Evolutionary conservation across 139 green algal species (phyloP), one percentile per base, ranked within the genome.

Genomic region (Diplosphaera chodatii): DNA sequence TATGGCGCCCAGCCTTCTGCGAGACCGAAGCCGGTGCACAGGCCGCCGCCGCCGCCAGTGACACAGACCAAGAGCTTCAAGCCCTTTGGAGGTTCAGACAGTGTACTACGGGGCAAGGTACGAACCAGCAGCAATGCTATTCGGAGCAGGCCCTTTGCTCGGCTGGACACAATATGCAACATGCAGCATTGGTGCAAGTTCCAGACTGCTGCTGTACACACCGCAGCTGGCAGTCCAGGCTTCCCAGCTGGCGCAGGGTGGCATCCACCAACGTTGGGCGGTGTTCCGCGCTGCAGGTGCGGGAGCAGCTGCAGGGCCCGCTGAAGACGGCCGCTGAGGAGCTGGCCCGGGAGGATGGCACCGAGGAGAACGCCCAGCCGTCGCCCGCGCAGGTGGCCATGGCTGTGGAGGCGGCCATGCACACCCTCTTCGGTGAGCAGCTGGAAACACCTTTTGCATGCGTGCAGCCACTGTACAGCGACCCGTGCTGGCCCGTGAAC

Each of bases 321-420:
- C 48, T 59, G 48, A 18, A 10, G 48, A 59, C 48, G 13, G 48
- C 48, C 16, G 48, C 48, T n/a, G 16, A 25, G 31, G 31, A 55
- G 64, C 30, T 27, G 62, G 28, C 62, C 2, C 6, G 8, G 13
- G 29, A 33, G 64, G 64, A 34, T 6, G 31, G 13, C 31, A 18
- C 15, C 3, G 25, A 4, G 10, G 64, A 69, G 64, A 37, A 15
- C 31, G 31, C 4, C 0, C 30, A 55, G 5, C 30, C 64, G 16
- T 34, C 33, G 1, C 30, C 64, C 0, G 67, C 55, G 10, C 18
- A 15, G 56, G 37, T 79, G 32, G 74, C 68, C 4, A 40, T 59
- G 34, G 64, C 64, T 1, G 66, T 80, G 34, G 75, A 81, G 59
- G 62, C 27, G 1, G 67, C 76, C 25, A 66, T 81, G 40, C 56